A percentile compares a stretch with the other conserved stretches of the same genome.
phyloP scores from a whole-genome alignment of 2,329 filamentous ascomycete species.

The Westerdykella ornata region DNA sequence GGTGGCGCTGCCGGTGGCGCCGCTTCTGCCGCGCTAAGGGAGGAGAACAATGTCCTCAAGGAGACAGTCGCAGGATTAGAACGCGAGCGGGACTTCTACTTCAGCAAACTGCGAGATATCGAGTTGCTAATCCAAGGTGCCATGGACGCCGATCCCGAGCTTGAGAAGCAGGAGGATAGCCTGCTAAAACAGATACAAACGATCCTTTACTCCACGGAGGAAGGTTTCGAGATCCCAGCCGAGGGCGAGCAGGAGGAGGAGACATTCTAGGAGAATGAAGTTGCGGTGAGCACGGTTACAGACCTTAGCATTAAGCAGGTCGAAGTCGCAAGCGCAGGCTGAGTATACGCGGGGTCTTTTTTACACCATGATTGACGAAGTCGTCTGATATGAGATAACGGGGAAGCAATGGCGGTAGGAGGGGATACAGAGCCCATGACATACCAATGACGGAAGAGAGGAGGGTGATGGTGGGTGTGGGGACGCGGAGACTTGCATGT shows the following conservation, averaged over 20 bases:
- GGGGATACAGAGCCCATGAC: no score
- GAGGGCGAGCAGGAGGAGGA: conserved; percentile 69
- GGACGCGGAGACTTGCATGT: no score
- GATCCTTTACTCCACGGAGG: conserved; percentile 93
- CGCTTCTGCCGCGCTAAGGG: conserved; percentile 64
- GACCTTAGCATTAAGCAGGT: no score
- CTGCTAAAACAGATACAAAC: conserved; percentile 93
- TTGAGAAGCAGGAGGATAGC: conserved; percentile 89
- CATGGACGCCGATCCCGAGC: conserved; percentile 82
- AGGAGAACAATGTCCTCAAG: conserved; percentile 84
- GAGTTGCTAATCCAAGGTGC: conserved; percentile 90
- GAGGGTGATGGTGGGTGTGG: no score
- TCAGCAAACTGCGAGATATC: conserved; percentile 96
- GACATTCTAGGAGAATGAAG: conserved; percentile 28
- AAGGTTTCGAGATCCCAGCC: conserved; percentile 76
- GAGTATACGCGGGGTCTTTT: no score
- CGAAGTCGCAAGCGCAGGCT: no score
- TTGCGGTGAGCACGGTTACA: no score
- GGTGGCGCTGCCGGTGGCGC: conserved; percentile 43
- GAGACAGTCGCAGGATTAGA: conserved; percentile 93
- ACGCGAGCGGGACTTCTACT: conserved; percentile 97
- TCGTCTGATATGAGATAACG: no score
- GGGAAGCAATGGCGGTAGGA: no score
- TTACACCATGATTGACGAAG: no score
- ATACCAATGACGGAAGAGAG: no score